Base-by-base conservation (phyloP, 306 rosid species). In the Vigna mungo region DNA sequence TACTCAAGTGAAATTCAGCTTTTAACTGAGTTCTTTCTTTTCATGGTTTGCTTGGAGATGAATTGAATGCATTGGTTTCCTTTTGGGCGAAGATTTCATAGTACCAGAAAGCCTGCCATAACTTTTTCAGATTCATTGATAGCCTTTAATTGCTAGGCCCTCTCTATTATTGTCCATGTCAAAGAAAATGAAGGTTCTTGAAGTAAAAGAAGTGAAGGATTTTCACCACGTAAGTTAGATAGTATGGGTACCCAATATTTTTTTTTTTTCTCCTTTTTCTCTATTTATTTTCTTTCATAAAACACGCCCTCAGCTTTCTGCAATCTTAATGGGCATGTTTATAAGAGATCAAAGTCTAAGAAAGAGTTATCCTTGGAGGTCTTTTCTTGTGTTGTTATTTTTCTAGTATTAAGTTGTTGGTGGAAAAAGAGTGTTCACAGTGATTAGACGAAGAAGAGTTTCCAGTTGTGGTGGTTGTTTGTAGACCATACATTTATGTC, bases 111-210 rank as follows among this genome's bases (percentile, higher is more conserved):
- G 81, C 67, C 88, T 90, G 83, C 81, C 71, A 62, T 84, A 60
- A 65, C 81, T 82, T 85, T 85, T 87, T 83, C 90, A 87, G 89
- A 79, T 89, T 90, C 96, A 88, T 88, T 89, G 88, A 91, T 82
- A 63, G 78, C 76, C 87, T 85, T 88, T 86, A 85, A 83, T 87
- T 56, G 78, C 87, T 82, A 80, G 95, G 92, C 85, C 91, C 92
- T 83, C 94, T 82, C 86, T 81, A 77, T 84, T 81, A 78, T 83
- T 83, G 85, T 72, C 82, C 55, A 65, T 47, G 59, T 72, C 82
- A 58, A 72, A 47, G 67, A 68, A 81, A 75, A 68, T 51, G 65
- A 65, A 65, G 56, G 14, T 39, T 61, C 52, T 78, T 78, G 54
- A 75, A 39, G 55, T 44, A 41, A 41, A 20, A 41, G 41, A 65